A percentile compares a stretch with the other conserved stretches of the same genome.
phyloP scores from a whole-genome alignment of 2,329 filamentous ascomycete species.

The Aspergillus sp. region DNA sequence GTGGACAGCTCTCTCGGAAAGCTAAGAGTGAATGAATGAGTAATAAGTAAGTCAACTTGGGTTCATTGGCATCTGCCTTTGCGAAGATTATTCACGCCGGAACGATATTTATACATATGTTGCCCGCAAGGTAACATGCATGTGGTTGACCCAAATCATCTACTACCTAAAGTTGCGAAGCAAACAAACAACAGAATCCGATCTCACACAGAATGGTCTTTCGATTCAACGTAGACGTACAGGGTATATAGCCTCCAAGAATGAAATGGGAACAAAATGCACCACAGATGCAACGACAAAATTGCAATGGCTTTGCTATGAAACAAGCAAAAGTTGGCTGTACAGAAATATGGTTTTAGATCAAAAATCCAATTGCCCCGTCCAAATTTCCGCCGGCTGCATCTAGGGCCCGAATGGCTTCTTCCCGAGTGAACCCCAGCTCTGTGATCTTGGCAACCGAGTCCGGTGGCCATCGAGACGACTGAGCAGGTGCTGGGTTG shows the following conservation, averaged over 20 bases:
- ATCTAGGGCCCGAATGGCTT: conserved; percentile 72
- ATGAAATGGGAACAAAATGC: not conserved
- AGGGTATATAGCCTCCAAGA: not conserved
- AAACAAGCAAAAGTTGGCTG: not conserved
- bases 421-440: conserved; percentile 66
- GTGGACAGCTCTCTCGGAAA: conserved; percentile 18
- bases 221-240: not conserved
- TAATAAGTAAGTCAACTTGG: not conserved
- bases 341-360: conserved; percentile 21
- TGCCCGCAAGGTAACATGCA: no score
- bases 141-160: no score
- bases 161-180: no score
- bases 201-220: no score
- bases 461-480: conserved; percentile 47
- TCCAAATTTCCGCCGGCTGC: conserved; percentile 81
- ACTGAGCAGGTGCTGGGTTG: conserved; percentile 11
- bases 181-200: no score
- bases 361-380: conserved; percentile 74
- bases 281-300: not conserved
- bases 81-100: no score
- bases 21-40: conserved; percentile 20
- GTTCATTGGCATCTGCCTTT: no score
- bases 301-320: not conserved
- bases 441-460: conserved; percentile 67
- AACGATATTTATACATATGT: no score